Conservation (phyloP, 768 basidiomycete species). For the Kwoniella sp. region DNA sequence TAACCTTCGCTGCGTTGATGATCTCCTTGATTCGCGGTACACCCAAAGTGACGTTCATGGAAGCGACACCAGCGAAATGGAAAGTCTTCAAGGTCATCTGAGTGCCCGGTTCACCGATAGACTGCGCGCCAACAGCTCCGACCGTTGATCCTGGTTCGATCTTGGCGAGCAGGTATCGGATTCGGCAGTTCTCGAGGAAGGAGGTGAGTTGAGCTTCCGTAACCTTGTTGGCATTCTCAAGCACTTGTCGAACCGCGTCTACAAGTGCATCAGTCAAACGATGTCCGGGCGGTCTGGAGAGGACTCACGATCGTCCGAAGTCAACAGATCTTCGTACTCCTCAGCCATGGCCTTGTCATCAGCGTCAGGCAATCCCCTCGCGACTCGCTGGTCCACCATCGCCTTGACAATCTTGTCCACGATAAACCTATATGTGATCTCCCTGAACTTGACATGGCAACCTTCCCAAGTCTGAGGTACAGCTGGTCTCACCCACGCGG, state of each 20-base stretch:
- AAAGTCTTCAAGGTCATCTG: conserved; percentile 99
- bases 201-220: conserved; percentile 70
- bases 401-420: conserved; percentile 61
- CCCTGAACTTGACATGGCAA: conserved; percentile 45
- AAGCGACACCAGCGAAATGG: conserved; percentile 99
- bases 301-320: conserved; percentile 67
- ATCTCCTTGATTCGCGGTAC: conserved; percentile 99
- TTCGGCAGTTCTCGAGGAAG: conserved; percentile 85
- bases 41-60: conserved; percentile 98
- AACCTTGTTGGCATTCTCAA: conserved; percentile 88
- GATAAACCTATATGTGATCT: conserved; percentile 60
- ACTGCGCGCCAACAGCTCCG: conserved; percentile 96
- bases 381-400: conserved; percentile 64
- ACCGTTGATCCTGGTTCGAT: conserved; percentile 98
- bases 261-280: no score
- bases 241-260: conserved; percentile 60
- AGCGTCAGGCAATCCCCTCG: conserved; percentile 78
- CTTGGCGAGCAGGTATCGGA: conserved; percentile 87
- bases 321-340: conserved; percentile 69
- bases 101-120: conserved; percentile 97
- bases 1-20: conserved; percentile 95
- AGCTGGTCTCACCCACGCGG: conserved; percentile 10
- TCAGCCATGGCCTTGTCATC: conserved; percentile 58
- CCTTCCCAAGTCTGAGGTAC: conserved; percentile 32
- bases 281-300: no score